Evolutionary conservation across 768 basidiomycete genomes (phyloP).

Genomic region (Boletus insuetus): DNA sequence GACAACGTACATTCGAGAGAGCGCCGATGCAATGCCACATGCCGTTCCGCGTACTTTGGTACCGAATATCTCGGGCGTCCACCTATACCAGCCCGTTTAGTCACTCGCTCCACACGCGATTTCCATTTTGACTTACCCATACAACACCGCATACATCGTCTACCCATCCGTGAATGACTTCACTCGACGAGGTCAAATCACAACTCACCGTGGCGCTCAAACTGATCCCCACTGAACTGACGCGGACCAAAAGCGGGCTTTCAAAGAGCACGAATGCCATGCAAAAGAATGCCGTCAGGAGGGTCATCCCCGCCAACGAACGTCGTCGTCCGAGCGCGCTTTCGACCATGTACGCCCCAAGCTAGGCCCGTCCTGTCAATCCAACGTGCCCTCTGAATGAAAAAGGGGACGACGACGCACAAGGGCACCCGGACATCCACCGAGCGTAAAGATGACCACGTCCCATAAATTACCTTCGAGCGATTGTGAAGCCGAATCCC

Average conservation of each 20-base stretch:
- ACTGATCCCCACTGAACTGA: slow-evolving; percentile 74
- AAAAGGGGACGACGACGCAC: slow-evolving; percentile 42
- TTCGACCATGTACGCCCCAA: slow-evolving; percentile 86
- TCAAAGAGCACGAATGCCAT: slow-evolving; percentile 61
- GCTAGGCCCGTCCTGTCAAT: slow-evolving; percentile 36
- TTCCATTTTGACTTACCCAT: slow-evolving; percentile 41
- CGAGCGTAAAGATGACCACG: slow-evolving; percentile 81
- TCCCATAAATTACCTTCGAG: slow-evolving; percentile 74
- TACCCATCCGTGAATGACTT: slow-evolving; percentile 22
- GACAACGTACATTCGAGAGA: slow-evolving; percentile 70
- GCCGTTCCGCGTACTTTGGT: slow-evolving; percentile 87
- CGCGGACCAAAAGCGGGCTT: slow-evolving; percentile 55
- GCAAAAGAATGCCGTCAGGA: slow-evolving; percentile 74
- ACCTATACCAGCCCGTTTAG: slow-evolving; percentile 33
- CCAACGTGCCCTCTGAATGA: not conserved
- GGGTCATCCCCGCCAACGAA: slow-evolving; percentile 74
- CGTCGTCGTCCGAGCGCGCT: slow-evolving; percentile 61
- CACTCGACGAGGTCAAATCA: not conserved
- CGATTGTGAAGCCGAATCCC: slow-evolving; percentile 37
- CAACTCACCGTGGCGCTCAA: slow-evolving; percentile 57
- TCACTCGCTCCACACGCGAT: too few relatives aligned
- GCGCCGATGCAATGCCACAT: slow-evolving; percentile 81
- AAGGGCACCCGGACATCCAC: slow-evolving; percentile 81
- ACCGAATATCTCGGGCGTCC: slow-evolving; percentile 87
- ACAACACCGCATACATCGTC: slow-evolving; percentile 88